A percentile compares a stretch with the other conserved stretches of the same genome.
phyloP scores from a whole-genome alignment of 495 filamentous ascomycete species.

The Penicillium canescens region DNA sequence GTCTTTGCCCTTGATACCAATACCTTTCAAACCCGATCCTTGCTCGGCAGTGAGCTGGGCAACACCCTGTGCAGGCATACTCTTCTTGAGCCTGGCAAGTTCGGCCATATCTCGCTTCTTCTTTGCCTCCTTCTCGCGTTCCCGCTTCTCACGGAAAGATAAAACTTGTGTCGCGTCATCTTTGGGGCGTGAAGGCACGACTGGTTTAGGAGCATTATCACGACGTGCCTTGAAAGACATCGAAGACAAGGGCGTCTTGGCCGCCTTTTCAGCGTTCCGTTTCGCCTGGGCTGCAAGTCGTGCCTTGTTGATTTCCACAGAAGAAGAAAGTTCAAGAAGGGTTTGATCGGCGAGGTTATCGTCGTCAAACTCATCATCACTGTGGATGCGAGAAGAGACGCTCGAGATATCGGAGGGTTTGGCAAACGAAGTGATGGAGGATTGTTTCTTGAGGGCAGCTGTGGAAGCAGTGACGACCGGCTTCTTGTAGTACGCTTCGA shows the following conservation, averaged over 20 bases:
- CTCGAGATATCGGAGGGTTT: conserved; percentile 40
- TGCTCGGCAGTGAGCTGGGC: conserved; percentile 64
- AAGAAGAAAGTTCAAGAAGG: conserved; percentile 44
- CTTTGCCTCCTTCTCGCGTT: conserved; percentile 71
- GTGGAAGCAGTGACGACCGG: conserved; percentile 47
- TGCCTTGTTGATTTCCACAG: conserved; percentile 51
- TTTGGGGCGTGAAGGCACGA: conserved; percentile 32
- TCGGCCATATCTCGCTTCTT: conserved; percentile 67
- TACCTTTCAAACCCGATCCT: conserved; percentile 73
- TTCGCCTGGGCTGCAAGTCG: conserved; percentile 36
- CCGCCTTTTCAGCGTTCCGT: conserved; percentile 34
- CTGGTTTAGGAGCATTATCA: conserved; percentile 26
- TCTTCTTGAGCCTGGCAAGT: conserved; percentile 63
- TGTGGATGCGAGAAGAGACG: conserved; percentile 31
- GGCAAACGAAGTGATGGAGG: conserved; percentile 65
- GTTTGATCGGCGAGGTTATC: conserved; percentile 42
- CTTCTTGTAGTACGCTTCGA: conserved; percentile 73
- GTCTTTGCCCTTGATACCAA: conserved; percentile 81
- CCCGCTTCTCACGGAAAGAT: conserved; percentile 67
- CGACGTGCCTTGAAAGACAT: conserved; percentile 6
- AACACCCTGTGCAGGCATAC: conserved; percentile 51
- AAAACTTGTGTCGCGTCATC: conserved; percentile 35
- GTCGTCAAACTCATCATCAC: conserved; percentile 47
- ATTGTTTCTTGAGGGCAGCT: conserved; percentile 59
- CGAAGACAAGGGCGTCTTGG: conserved; percentile 35